Evolutionary conservation across 495 filamentous ascomycete genomes (phyloP), one percentile per base, ranked within the genome.

Genomic region (Pyrenula aspistea): DNA sequence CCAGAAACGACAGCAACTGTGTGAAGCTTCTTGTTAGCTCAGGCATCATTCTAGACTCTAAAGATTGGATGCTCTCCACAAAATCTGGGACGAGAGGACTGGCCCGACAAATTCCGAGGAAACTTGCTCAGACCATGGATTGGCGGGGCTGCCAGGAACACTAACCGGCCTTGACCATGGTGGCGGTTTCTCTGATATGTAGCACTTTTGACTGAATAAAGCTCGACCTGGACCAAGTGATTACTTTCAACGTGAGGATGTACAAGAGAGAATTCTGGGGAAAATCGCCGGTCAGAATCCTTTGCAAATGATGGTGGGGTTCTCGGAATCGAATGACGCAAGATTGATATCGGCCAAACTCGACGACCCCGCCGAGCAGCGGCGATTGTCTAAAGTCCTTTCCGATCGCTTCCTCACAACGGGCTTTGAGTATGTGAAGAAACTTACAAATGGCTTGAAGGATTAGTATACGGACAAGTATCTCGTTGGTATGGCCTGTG

Each of bases 131-230:
- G 31, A 42, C 31, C 8, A 42, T 15, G 31, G 15, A 4, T 8
- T 8, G 31, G 15, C 8, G 4, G 31, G 31, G 8, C 15, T 42
- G 31, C 31, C 15, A 4, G 51, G 48, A 51, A 31, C 59, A 83
- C 89, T 69, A 80, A 95, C 89, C 89, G 77, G 89, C 89, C 80
- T 93, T 95, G 76, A 93, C 89, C 89, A 95, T 95, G 81, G 79
- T 92, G 84, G 78, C 68, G 68, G 70, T 68, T 67, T 59, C 69
- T 55, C 65, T 49, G 36, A 11, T 50, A 24, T 21, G 22, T 12
- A 53, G 23, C 20, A 15, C 25, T 53, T 53, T n/a, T 10, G 31
- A 51, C 20, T 57, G 15, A 55, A 58, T 52, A 59, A 53, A 53
- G 42, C 36, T 25, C 12, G 25, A 48, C 23, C 10, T 49, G 15